Evolutionary conservation across 495 filamentous ascomycete genomes (phyloP).

Genomic region (Cudoniella acicularis): DNA sequence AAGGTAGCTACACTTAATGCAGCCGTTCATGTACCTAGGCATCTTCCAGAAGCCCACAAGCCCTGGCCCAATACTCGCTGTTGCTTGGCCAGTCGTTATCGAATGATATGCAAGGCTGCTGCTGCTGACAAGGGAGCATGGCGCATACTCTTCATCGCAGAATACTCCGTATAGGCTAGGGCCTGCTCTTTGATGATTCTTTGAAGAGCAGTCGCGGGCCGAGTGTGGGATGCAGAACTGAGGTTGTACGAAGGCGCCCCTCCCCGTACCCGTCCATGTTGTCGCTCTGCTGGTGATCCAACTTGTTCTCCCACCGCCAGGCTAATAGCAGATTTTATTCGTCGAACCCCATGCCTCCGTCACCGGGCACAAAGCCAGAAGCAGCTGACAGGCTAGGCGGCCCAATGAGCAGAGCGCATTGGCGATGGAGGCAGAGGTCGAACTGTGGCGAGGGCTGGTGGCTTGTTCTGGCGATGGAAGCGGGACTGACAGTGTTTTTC

Average conservation of each 20-base stretch:
- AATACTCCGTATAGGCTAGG: neutral
- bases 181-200: neutral
- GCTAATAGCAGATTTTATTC: no score
- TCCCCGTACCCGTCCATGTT: no score
- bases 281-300: no score
- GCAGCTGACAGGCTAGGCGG: neutral
- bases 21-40: no score
- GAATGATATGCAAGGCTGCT: conserved; percentile 1
- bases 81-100: neutral
- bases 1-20: no score
- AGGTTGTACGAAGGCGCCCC: no score
- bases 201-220: no score
- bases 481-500: neutral
- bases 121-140: neutral
- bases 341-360: neutral
- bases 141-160: neutral
- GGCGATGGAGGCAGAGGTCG: neutral
- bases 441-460: neutral
- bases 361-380: neutral
- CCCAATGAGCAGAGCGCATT: neutral
- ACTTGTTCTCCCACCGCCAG: no score
- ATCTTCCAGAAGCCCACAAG: neutral
- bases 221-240: no score
- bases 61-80: neutral
- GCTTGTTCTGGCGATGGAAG: neutral